Evolutionary conservation across 208 protist species (phyloP), one percentile per base, ranked within the genome.

Genomic region (Trypanosomatidae sp.): DNA sequence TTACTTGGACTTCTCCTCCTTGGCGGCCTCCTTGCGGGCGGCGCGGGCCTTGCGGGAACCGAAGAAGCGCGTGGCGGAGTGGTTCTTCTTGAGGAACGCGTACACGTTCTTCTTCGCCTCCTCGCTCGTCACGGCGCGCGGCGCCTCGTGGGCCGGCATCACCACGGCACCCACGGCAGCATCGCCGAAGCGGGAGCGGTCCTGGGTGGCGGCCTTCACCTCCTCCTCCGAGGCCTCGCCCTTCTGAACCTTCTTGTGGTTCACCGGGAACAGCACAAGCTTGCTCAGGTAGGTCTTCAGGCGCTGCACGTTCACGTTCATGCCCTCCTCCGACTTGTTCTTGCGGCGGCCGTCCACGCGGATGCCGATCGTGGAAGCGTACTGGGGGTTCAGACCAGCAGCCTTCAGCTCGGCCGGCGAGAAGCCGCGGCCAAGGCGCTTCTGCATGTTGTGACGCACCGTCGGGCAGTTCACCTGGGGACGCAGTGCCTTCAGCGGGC

Each of bases 221-320:
- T 90, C 90, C 77, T 86, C 83, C 76, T 90, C 83, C 58, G 86
- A 83, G 36, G 91, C 89, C 81, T 90, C 87, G 25, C 90, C 91
- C 81, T 91, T 83, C 76, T 92, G 88, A 33, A 84, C 77, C 74
- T 97, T 97, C 80, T 93, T 93, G 85, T 84, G 83, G 67, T 90
- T 91, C 79, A 97, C 41, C 46, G 95, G 96, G 88, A 98, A 98
- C 71, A 99, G 86, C 80, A 99, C 91, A 67, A 99, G 83, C 86
- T 98, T 98, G 84, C 84, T 89, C 82, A 97, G 80, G 93, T 99
- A 99, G 71, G 95, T 94, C 91, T 99, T 98, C 64, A 99, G 89
- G 79, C 99, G 93, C 77, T 98, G 85, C 43, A 98, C 90, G 87
- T 99, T 99, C 62, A 86, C 77, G 68, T 93, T 83, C 67, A 99